Evolutionary conservation across 805 yeast species (phyloP), one percentile per base, ranked within the genome.

Genomic region (Yarrowia sp.): DNA sequence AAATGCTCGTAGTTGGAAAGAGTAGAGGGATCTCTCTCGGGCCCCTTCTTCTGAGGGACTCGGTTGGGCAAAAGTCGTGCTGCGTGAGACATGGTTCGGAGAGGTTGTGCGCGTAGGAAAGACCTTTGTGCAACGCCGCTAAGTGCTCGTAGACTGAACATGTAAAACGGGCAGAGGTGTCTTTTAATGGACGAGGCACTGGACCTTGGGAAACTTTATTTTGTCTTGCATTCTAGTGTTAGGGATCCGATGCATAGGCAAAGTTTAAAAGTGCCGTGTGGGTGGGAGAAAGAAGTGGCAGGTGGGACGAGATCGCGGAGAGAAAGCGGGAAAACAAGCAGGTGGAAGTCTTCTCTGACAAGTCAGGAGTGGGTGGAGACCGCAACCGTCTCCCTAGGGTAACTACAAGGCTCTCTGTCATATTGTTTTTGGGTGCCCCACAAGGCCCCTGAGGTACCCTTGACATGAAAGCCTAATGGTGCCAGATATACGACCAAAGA

Each of bases 1-100:
- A 90, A 88, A 38, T 78, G 72, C 16, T 73, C 72, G 77, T 91
- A 92, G 76, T 89, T 90, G 50, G 97, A 91, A 58, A 87, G 81
- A 2, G 97, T 90, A 1, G 96, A 89, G 32, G 89, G 89, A 77
- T 92, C 97, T 22, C 56, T 5, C 19, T 63, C 67, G 5, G 67
- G 56, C 15, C 52, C 52, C 19, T 32, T 15, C 15, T 35, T n/a
- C 35, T 43, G 8, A 35, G 52, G 65, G 14, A 59, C 65, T 10
- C 65, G 52, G 12, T 59, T 14, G 52, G 65, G 65, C 52, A 59
- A n/a, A 11, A 59, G 65, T 45, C 52, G 22, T 8, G 65, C 65
- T 8, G 65, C 65, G 52, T 43, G 52, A 5, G 65, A 59, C 65
- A 59, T 59, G n/a, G 40, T 56, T 15, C 64, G 50, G 22, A 22